These are phyloP conservation scores for Panellus pusillus DNA, from an alignment of 768 basidiomycete genomes.

Conservation along the genomic window DNA sequence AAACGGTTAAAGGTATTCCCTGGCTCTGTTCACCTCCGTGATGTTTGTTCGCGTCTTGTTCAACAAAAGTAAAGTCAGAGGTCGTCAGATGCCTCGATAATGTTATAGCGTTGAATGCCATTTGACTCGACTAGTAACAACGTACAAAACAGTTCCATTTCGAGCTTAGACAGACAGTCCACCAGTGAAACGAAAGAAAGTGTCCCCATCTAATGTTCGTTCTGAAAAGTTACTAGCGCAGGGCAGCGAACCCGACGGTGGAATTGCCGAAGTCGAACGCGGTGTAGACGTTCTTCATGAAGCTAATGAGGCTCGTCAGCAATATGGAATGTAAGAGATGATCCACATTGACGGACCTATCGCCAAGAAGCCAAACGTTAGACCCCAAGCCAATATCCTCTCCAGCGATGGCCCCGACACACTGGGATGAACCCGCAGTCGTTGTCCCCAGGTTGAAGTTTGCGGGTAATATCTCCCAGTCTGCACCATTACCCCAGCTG, in stretches of 20 bases:
- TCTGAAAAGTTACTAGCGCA: not conserved
- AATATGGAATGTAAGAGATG: not conserved
- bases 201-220: too few species aligned
- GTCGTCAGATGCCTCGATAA: conserved; percentile 57
- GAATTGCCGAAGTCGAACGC: conserved; percentile 37
- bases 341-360: not conserved
- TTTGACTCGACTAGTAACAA: not conserved
- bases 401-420: conserved; percentile 54
- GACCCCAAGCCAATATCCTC: conserved; percentile 31
- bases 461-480: conserved; percentile 44
- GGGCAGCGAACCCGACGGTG: conserved; percentile 38
- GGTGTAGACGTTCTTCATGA: conserved; percentile 47
- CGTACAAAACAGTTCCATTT: not conserved
- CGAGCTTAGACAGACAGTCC: not conserved
- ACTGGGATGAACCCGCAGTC: conserved; percentile 42
- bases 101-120: conserved; percentile 9
- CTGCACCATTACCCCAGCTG: conserved; percentile 33
- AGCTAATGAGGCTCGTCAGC: conserved; percentile 14
- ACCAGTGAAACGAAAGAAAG: too few species aligned
- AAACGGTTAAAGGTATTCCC: conserved; percentile 66
- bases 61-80: conserved; percentile 50
- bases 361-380: conserved; percentile 36
- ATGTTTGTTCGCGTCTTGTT: conserved; percentile 76
- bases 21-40: conserved; percentile 79
- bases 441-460: conserved; percentile 39